Conservation (phyloP, 179 eudicot genomes). For the Actinidia arguta region DNA sequence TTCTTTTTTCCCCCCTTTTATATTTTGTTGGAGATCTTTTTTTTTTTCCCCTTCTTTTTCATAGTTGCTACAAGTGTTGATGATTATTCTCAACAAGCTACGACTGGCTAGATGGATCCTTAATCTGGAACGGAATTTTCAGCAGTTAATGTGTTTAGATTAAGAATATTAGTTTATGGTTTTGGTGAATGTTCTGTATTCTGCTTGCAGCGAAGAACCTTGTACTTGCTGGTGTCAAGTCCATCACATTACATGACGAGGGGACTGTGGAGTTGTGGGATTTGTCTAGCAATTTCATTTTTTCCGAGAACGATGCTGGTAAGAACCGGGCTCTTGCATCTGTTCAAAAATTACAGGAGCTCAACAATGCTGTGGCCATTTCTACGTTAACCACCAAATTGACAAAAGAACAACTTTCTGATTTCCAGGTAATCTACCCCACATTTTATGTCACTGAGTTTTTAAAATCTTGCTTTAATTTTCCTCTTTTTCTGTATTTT, state of each 20-base stretch:
- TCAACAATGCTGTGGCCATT: conserved; percentile 86
- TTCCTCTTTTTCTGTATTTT: not conserved
- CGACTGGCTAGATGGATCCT: not conserved
- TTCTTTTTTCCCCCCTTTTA: not conserved
- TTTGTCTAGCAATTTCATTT: conserved; percentile 83
- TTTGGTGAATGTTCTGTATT: conserved; percentile 8
- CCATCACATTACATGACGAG: conserved; percentile 90
- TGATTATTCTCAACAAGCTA: not conserved
- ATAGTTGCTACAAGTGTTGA: not conserved
- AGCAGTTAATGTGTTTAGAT: not conserved
- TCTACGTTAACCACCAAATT: conserved; percentile 59
- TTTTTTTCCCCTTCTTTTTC: not conserved
- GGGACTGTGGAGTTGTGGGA: conserved; percentile 87
- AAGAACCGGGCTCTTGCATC: conserved; percentile 89
- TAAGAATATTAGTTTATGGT: not conserved
- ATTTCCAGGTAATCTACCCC: conserved; percentile 67
- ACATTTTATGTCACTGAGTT: not conserved
- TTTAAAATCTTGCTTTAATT: not conserved
- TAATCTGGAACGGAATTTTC: conserved; percentile 1
- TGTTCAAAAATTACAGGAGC: conserved; percentile 85
- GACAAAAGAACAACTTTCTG: conserved; percentile 75
- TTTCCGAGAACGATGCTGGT: conserved; percentile 84
- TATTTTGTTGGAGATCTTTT: conserved; percentile 1
- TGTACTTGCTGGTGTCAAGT: conserved; percentile 92
- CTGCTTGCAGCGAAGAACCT: conserved; percentile 86